Base-by-base conservation (phyloP, 108 stramenopile genomes). In the Conticribra weissflogii region DNA sequence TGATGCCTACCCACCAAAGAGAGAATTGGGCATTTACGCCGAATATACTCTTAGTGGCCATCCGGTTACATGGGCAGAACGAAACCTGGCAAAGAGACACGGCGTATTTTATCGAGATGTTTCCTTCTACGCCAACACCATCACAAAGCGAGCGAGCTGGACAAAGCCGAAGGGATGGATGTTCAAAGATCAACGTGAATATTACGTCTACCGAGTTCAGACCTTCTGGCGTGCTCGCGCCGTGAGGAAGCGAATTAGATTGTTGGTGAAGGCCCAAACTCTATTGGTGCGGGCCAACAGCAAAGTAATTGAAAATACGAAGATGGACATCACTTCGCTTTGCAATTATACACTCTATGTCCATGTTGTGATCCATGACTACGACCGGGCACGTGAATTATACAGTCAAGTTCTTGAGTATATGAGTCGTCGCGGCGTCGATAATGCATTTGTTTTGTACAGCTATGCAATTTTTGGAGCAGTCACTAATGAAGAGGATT, bases 371-470 rank as follows among this genome's bases (percentile, higher is more conserved):
- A 53, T 55, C 33, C 82, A 83, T 50, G 75, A 76, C 32, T 78
- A 79, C 52, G 82, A 83, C 24, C 51, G 34, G 22, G 82, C 82
- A 30, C 62, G 82, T 12, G 63, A 56, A 14, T 30, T 78, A n/a
- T 83, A 79, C 27, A 48, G 33, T 3, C 60, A 72, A 36, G 56
- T 83, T 34, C 17, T 74, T 5, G 33, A 46, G 18, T 78, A 58
- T 30, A 83, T 83, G 82, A 58, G 57, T 54, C 32, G 64, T 16
- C 36, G 82, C 47, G 80, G 80, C 22, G 68, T 79, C 8, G 82
- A 83, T 56, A 83, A 83, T 36, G 59, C 72, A 8, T 83, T 79
- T 51, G 82, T 83, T 21, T 62, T 83, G 2, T 83, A 75, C 57
- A 59, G 63, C 22, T 78, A 58, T 44, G 82, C 82, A 0, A 78